Conservation (phyloP, 2,329 filamentous ascomycete genomes). For the Penicillium sp. region DNA sequence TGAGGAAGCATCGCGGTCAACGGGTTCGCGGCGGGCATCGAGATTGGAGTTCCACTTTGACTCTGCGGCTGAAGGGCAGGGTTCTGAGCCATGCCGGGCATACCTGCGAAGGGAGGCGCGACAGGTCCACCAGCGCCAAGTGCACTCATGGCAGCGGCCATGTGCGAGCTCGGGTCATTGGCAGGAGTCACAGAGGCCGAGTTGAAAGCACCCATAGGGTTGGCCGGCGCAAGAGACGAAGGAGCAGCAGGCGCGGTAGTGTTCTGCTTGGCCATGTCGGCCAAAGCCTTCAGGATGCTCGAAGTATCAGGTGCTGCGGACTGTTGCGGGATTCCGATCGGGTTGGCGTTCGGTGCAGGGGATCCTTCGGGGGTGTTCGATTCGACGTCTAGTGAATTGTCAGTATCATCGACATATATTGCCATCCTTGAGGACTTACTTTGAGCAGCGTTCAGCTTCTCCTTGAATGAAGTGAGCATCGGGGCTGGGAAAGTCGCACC, state of each 20-base stretch:
- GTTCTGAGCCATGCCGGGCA: constrained; percentile 43
- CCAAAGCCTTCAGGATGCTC: constrained; percentile 73
- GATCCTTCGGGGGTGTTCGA: constrained; percentile 69
- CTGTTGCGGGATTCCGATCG: constrained; percentile 37
- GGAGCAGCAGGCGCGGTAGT: constrained; percentile 51
- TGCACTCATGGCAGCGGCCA: constrained; percentile 59
- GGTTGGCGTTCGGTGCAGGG: constrained; percentile 47
- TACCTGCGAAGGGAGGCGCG: constrained; percentile 50
- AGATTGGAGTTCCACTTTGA: constrained; percentile 44
- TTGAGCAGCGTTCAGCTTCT: constrained; percentile 67
- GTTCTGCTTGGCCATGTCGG: constrained; percentile 77
- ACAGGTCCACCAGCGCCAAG: constrained; percentile 38
- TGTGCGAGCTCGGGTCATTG: constrained; percentile 49
- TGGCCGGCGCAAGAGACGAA: constrained; percentile 39
- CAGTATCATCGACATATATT: constrained; percentile 16
- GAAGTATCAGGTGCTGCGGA: constrained; percentile 54
- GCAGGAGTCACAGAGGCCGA: constrained; percentile 46
- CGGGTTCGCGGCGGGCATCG: constrained; percentile 42
- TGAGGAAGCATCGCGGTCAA: constrained; percentile 47
- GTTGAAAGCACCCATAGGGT: constrained; percentile 52
- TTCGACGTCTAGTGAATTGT: constrained; percentile 52
- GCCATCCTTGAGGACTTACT: constrained; percentile 56
- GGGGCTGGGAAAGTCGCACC: constrained; percentile 81
- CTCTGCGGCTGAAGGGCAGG: constrained; percentile 40
- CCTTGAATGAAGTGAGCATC: constrained; percentile 80